Percentiles rank a stretch among this genome's conserved stretches.
Evolutionary conservation across 2,329 filamentous ascomycete species (phyloP).

Genomic region (Cladosporium sp.): DNA sequence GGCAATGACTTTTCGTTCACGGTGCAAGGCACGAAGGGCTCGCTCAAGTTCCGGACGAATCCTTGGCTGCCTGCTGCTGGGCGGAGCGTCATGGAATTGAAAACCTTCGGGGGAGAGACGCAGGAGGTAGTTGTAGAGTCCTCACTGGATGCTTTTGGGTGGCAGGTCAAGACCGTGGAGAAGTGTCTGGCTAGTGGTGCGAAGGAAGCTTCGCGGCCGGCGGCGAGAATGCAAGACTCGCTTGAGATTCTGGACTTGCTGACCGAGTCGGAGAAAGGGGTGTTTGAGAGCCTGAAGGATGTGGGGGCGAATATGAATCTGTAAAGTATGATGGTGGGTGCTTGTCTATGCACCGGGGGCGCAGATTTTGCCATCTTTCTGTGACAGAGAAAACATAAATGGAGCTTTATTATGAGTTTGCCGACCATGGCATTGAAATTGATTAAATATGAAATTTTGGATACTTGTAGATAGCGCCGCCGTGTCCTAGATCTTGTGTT

Average conservation of each 20-base stretch:
- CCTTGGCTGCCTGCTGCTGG: neutral
- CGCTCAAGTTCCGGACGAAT: neutral
- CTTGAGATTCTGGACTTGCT: neutral
- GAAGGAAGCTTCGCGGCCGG: neutral
- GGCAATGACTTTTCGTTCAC: neutral
- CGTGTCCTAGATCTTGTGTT: neutral
- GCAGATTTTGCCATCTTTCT: neutral
- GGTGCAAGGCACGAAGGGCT: neutral
- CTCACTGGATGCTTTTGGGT: neutral
- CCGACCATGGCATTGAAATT: neutral
- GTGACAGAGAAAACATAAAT: neutral
- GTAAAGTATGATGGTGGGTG: neutral
- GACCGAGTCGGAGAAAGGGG: neutral
- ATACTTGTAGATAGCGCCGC: neutral
- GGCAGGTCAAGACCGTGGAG: neutral
- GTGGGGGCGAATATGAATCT: neutral
- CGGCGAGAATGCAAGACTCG: neutral
- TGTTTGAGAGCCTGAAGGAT: neutral
- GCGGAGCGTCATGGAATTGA: neutral
- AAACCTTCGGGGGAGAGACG: neutral
- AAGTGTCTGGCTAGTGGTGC: neutral
- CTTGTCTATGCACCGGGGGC: neutral
- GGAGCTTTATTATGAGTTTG: neutral
- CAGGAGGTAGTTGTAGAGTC: neutral
- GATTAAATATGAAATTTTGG: neutral